phyloP scores from a whole-genome alignment of 805 yeast species.

The Danielozyma ontarioensis region DNA sequence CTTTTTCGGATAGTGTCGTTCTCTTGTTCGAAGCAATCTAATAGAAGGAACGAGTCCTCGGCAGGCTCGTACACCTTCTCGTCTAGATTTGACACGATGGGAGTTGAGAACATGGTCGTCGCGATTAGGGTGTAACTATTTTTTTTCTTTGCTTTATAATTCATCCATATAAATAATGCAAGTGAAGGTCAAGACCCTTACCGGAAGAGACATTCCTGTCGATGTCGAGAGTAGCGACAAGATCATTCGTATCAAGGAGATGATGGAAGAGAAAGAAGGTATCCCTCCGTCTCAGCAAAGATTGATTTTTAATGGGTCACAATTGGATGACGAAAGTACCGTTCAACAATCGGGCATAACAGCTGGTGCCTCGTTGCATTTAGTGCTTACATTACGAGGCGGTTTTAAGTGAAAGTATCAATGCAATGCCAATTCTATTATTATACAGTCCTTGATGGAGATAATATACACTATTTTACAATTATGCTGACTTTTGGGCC shows the following conservation, averaged over 20 bases:
- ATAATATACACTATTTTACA: too few species aligned
- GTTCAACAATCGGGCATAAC: conserved; percentile 68
- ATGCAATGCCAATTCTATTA: too few species aligned
- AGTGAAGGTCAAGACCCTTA: conserved; percentile 69
- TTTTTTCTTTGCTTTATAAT: neutral
- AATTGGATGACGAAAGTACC: conserved; percentile 80
- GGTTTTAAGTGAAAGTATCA: conserved; percentile 44
- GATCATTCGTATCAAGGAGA: conserved; percentile 75
- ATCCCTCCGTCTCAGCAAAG: conserved; percentile 96
- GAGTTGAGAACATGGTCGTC: conserved; percentile 86
- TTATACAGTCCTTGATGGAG: too few species aligned
- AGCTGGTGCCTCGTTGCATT: conserved; percentile 83
- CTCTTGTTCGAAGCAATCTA: conserved; percentile 75
- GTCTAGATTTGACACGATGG: conserved; percentile 51
- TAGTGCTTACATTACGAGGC: conserved; percentile 90
- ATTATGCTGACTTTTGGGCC: too few species aligned
- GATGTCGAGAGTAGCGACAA: conserved; percentile 68
- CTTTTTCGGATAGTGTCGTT: conserved; percentile 22
- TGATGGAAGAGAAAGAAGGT: conserved; percentile 93
- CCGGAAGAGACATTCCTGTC: conserved; percentile 78
- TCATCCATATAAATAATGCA: conserved; percentile 40
- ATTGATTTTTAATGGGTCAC: conserved; percentile 84
- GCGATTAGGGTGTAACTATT: neutral
- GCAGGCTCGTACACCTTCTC: conserved; percentile 90
- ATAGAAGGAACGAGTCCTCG: conserved; percentile 81